Evolutionary conservation across 2,329 filamentous ascomycete genomes (phyloP), one percentile per base, ranked within the genome.

Genomic region (Fusarium succisae): DNA sequence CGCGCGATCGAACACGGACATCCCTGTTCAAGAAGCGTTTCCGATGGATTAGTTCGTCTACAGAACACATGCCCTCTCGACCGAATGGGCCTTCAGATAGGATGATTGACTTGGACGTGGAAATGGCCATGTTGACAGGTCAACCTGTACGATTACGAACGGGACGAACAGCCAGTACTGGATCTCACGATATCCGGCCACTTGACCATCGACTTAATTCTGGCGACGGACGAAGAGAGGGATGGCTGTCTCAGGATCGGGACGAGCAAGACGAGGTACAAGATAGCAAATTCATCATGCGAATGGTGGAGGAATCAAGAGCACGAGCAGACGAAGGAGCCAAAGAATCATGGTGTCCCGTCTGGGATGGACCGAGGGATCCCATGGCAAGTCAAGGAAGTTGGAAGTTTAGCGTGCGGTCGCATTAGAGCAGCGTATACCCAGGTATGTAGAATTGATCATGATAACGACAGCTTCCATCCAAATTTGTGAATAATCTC

Each of bases 401-500:
- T 30, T 73, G 69, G 69, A 69, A 72, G 22, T 61, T 45, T 24
- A 75, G 72, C 43, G 41, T 68, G 65, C 68, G 44, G 39, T 55
- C 54, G 30, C 59, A 66, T 67, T 67, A 51, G 55, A 58, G 55
- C n/a, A 20, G 30, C 13, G 48, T 30, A 55, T 55, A 41, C 35
- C 35, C 51, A n/a, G 24, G 35, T 41, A n/a, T 30, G n/a, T 22
- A 24, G 12, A 26, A 44, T 37, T 9, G 2, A 4, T 58, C 28
- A 66, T 30, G 66, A 69, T 20, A 69, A 28, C 17, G 66, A 66
- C 41, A 77, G 45, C 28, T 77, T 78, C 76, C 76, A 77, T 13
- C 76, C 76, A 64, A 77, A 77, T 17, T 74, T 77, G 56, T 77
- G 70, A 30, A 77, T 73, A 17, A 78, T 58, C 22, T 74, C 70